Evolutionary conservation across 495 filamentous ascomycete genomes (phyloP), one percentile per base, ranked within the genome.

Genomic region (Aspergillus incahuasiensis): DNA sequence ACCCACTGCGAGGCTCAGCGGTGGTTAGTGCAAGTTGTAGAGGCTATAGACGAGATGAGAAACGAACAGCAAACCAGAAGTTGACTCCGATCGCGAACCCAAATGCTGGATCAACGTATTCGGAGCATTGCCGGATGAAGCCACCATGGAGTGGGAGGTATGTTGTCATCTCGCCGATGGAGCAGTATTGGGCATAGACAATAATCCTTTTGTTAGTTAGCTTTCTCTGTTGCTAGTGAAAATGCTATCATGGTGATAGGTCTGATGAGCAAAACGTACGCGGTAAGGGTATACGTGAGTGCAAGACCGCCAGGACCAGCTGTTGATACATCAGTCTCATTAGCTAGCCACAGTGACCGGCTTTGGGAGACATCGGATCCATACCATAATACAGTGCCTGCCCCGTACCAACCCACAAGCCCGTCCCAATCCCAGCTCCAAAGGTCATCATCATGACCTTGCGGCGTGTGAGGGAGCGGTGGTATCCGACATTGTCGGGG

Each of bases 371-470:
- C 16, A 16, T n/a, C n/a, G 13, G 0, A 11, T 5, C 34, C 57
- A 51, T 60, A 68, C 66, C 63, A 54, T 68, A 68, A 30, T 5
- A 62, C 66, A 42, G 61, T 58, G 34, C 66, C 66, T 32, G 66
- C 62, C n/a, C 66, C 59, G 7, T 64, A 55, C 66, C 66, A 64
- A 48, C 56, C 22, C 48, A 58, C 1, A 68, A 51, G 0, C 63
- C 66, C 2, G 63, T 66, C 5, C 66, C 66, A 47, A 68, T 63
- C 1, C 66, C 66, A 16, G 66, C 66, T 1, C 66, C 66, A 56
- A 68, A 68, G 21, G 66, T 68, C 63, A 64, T 68, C 66, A 68
- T 68, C 66, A 68, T 68, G 35, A 68, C 63, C 32, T 68, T 63
- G 18, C 66, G 59, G 18, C 63, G 47, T 1, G 61, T 63, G 21